Conservation (phyloP, 1,284 basidiomycete genomes). For the Tranzscheliella williamsii region DNA sequence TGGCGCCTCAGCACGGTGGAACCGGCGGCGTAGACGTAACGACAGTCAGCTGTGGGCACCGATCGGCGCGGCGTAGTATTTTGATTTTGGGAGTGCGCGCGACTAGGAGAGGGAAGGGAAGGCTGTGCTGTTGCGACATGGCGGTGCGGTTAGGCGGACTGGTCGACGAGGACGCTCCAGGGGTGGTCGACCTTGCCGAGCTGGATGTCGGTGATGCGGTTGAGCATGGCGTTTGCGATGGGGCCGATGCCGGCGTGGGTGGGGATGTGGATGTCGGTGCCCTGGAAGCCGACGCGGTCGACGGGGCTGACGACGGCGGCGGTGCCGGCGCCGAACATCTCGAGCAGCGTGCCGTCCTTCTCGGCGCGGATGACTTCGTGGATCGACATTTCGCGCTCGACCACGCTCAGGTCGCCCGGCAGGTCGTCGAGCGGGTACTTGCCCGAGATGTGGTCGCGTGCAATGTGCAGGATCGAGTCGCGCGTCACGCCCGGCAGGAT, state of each 20-base stretch:
- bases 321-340: constrained; percentile 90
- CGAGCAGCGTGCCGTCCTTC: constrained; percentile 73
- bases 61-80: no score
- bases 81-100: no score
- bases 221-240: constrained; percentile 79
- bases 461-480: constrained; percentile 78
- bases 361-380: constrained; percentile 78
- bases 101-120: no score
- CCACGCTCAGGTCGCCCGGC: constrained; percentile 69
- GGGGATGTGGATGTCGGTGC: constrained; percentile 80
- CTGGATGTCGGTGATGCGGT: constrained; percentile 85
- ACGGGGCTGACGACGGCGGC: constrained; percentile 67
- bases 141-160: constrained; percentile 1
- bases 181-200: constrained; percentile 79
- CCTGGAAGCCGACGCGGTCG: constrained; percentile 76
- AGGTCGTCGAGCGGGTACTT: constrained; percentile 63
- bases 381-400: constrained; percentile 87
- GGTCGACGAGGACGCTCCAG: constrained; percentile 68
- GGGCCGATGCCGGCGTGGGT: constrained; percentile 83
- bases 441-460: constrained; percentile 72
- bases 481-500: constrained; percentile 96
- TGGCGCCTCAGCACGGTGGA: no score
- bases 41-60: no score
- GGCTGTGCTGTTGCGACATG: no score
- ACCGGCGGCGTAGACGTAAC: no score